phyloP scores from a whole-genome alignment of 495 filamentous ascomycete species.

The Aspergillus sclerotiicarbonarius region DNA sequence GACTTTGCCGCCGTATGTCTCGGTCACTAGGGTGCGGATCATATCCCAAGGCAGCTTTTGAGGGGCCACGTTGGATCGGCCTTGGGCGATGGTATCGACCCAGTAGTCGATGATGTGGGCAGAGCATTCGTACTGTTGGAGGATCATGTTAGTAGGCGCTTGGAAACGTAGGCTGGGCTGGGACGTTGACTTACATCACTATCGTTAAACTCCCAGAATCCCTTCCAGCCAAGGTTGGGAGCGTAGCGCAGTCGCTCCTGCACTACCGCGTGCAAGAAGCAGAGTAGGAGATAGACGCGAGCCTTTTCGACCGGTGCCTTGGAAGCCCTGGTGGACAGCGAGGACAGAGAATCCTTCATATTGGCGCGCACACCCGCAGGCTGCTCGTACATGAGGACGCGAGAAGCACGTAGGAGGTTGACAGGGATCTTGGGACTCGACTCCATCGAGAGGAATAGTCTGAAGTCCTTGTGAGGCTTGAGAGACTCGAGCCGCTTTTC shows the following conservation, averaged over 20 bases:
- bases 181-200: conserved; percentile 73
- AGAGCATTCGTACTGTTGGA: conserved; percentile 85
- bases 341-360: conserved; percentile 95
- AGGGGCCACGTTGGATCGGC: conserved; percentile 87
- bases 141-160: conserved; percentile 29
- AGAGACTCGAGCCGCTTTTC: conserved; percentile 95
- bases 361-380: conserved; percentile 95
- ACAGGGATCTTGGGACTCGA: conserved; percentile 95
- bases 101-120: conserved; percentile 95
- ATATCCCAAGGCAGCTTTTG: conserved; percentile 96
- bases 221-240: conserved; percentile 94
- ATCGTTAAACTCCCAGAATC: conserved; percentile 99
- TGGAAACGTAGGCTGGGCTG: background rate
- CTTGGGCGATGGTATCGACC: conserved; percentile 77
- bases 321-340: conserved; percentile 69
- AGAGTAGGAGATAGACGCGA: conserved; percentile 87
- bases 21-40: conserved; percentile 84
- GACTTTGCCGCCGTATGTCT: conserved; percentile 97
- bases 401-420: conserved; percentile 87
- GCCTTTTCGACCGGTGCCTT: conserved; percentile 88
- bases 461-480: conserved; percentile 90
- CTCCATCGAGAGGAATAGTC: conserved; percentile 97
- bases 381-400: conserved; percentile 97
- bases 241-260: conserved; percentile 96
- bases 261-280: conserved; percentile 93